These are phyloP conservation scores for Entonaema liquescens DNA, from an alignment of 495 filamentous ascomycete genomes.

Conservation along the genomic window DNA sequence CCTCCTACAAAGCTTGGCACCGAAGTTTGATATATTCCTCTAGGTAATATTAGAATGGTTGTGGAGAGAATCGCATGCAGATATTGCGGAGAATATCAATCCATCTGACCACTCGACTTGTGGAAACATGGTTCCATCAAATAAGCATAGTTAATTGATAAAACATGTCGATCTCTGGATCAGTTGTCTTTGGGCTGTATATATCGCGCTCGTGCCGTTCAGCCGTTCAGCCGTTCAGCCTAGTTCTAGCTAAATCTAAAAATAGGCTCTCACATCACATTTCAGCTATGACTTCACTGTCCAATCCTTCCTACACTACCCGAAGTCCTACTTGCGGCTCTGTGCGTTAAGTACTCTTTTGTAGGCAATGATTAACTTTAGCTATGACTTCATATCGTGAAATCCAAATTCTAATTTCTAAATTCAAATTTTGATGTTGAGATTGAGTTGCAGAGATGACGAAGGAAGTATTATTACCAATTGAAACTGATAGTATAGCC, in stretches of 20 bases:
- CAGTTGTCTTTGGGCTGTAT: background rate
- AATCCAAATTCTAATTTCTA: background rate
- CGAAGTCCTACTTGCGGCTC: background rate
- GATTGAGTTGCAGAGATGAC: background rate
- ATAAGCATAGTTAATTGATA: constrained; percentile 12
- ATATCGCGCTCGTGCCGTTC: background rate
- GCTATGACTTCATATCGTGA: constrained; percentile 19
- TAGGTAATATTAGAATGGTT: background rate
- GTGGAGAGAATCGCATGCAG: background rate
- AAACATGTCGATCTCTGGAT: constrained; percentile 5
- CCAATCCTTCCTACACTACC: background rate
- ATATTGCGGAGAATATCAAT: background rate
- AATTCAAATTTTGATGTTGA: background rate
- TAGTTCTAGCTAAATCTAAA: constrained; percentile 2
- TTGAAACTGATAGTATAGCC: background rate
- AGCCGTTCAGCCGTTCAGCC: constrained; percentile 14
- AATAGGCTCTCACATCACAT: background rate
- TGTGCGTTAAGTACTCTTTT: background rate
- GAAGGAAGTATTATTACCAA: background rate
- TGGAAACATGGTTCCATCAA: background rate
- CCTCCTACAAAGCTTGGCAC: too few species aligned
- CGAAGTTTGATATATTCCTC: too few species aligned
- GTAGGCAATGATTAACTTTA: constrained; percentile 13
- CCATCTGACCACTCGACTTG: background rate
- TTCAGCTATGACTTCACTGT: constrained; percentile 11